Percentiles rank a stretch among this genome's conserved stretches.
These are phyloP conservation scores for Hemileccinum rubropunctum DNA, from an alignment of 768 basidiomycete genomes.

Conservation along the genomic window DNA sequence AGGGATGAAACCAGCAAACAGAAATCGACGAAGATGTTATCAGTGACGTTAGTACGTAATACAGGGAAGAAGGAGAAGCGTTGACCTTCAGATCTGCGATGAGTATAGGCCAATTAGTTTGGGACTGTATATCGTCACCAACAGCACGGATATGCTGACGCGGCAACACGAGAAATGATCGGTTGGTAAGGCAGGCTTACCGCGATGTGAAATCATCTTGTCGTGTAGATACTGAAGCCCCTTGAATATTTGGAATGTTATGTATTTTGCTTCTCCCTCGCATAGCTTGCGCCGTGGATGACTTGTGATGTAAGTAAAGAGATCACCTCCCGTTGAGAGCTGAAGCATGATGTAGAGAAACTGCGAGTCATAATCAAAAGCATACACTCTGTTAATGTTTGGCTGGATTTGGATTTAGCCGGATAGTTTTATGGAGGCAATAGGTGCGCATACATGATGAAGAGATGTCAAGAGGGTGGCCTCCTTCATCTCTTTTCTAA, in stretches of 20 bases:
- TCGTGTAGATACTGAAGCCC: constrained; percentile 71
- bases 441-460: constrained; percentile 54
- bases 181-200: constrained; percentile 35
- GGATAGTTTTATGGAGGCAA: not conserved
- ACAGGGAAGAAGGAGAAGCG: not conserved
- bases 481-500: constrained; percentile 68
- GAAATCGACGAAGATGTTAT: not conserved
- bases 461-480: constrained; percentile 69
- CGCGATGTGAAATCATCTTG: constrained; percentile 74
- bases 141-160: not conserved
- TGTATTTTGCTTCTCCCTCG: constrained; percentile 82
- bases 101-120: not conserved
- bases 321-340: constrained; percentile 80
- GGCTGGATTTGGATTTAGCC: constrained; percentile 43
- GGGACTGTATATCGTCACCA: not conserved
- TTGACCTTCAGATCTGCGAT: constrained; percentile 63
- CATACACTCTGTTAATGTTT: constrained; percentile 77
- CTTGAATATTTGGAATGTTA: constrained; percentile 75
- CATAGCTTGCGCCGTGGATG: constrained; percentile 55
- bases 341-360: constrained; percentile 85
- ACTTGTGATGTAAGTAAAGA: constrained; percentile 81
- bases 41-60: not conserved
- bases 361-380: constrained; percentile 58
- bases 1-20: not conserved
- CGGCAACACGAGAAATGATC: not conserved